Percentiles rank a stretch among this genome's conserved stretches.
These are phyloP conservation scores for Hordeum pubiflorum DNA, from an alignment of 202 grass and related monocot species.

Conservation along the genomic window DNA sequence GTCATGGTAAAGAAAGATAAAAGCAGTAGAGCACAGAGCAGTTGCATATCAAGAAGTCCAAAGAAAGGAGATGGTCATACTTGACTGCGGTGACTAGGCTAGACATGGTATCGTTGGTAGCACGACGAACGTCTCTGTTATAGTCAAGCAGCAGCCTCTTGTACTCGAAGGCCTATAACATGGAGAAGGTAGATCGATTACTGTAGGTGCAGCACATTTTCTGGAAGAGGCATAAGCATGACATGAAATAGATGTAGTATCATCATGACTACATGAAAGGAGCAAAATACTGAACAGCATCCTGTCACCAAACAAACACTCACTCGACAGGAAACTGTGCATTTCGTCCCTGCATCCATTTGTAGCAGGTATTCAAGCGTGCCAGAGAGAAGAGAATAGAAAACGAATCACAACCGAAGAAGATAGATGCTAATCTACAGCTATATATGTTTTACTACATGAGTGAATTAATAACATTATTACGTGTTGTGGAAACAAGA, in stretches of 20 bases:
- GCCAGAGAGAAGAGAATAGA: neutral
- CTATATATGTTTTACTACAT: neutral
- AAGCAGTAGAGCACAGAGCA: neutral
- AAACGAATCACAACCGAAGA: neutral
- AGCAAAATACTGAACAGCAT: neutral
- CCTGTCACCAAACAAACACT: neutral
- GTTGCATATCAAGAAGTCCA: neutral
- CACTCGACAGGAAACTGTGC: neutral
- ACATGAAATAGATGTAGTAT: neutral
- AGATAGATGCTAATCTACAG: neutral
- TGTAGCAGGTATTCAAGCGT: neutral
- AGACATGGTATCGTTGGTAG: conserved; percentile 84
- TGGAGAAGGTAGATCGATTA: conserved; percentile 15
- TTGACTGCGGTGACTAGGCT: conserved; percentile 65
- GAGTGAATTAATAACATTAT: neutral
- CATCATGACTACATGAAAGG: neutral
- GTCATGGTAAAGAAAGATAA: neutral
- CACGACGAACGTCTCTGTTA: conserved; percentile 85
- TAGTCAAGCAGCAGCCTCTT: conserved; percentile 84
- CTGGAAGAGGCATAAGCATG: neutral
- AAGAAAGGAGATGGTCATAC: conserved; percentile 39
- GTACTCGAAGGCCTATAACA: conserved; percentile 81
- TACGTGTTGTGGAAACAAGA: neutral
- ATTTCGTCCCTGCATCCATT: neutral
- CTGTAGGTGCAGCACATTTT: neutral